Percentiles rank a stretch among this genome's conserved stretches.
Evolutionary conservation across 2,329 filamentous ascomycete genomes (phyloP).

Genomic region (Fusarium domesticum): DNA sequence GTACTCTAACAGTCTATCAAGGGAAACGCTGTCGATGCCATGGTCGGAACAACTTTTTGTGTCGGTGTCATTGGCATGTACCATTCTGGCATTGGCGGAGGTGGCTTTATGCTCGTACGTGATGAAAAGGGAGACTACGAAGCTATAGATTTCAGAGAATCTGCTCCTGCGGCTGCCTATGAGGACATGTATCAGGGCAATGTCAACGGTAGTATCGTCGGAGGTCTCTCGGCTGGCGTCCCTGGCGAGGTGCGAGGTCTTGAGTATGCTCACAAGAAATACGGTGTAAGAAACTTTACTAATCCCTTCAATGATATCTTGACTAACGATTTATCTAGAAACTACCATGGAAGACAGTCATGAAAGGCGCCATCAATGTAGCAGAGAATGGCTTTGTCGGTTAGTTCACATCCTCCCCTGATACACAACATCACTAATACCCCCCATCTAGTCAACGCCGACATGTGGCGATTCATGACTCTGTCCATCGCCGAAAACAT

Average conservation of each 20-base stretch:
- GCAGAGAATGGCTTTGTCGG: constrained; percentile 69
- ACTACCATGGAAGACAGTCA: constrained; percentile 67
- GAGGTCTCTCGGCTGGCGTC: constrained; percentile 69
- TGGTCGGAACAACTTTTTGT: constrained; percentile 72
- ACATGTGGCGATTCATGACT: constrained; percentile 72
- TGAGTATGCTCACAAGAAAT: constrained; percentile 71
- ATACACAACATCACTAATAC: constrained; percentile 13
- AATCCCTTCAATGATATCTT: constrained; percentile 2
- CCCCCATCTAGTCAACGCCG: constrained; percentile 56
- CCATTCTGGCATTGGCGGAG: constrained; percentile 81
- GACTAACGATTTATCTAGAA: constrained; percentile 33
- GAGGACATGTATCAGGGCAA: constrained; percentile 84
- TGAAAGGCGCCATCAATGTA: constrained; percentile 70
- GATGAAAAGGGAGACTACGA: constrained; percentile 73
- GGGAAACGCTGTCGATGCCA: constrained; percentile 74
- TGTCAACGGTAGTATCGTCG: constrained; percentile 61
- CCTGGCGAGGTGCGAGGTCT: constrained; percentile 77
- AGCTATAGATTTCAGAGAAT: constrained; percentile 85
- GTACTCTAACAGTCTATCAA: constrained; percentile 28
- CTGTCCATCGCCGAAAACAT: constrained; percentile 36
- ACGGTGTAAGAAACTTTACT: constrained; percentile 50
- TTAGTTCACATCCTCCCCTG: constrained; percentile 14
- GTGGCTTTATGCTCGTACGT: constrained; percentile 84
- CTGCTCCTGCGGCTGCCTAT: constrained; percentile 75
- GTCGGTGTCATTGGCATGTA: constrained; percentile 75